phyloP scores from a whole-genome alignment of 2,329 filamentous ascomycete genomes.

The Stemphylium lycopersici region DNA sequence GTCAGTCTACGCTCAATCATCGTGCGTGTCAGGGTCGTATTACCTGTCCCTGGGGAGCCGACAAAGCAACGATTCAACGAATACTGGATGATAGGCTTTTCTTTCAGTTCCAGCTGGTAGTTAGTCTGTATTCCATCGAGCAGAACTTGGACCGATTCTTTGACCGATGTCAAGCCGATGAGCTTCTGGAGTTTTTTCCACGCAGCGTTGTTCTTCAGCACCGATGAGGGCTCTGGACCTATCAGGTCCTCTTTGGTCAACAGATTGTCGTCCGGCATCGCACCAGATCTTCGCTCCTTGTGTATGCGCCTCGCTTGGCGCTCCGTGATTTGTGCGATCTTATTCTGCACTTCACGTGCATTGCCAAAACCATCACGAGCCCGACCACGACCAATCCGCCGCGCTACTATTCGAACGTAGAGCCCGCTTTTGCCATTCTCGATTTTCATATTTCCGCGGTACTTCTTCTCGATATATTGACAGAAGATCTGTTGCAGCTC shows the following conservation, averaged over 20 bases:
- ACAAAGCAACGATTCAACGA: conserved; percentile 73
- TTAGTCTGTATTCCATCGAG: conserved; percentile 68
- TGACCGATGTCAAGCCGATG: conserved; percentile 67
- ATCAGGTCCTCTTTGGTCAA: conserved; percentile 73
- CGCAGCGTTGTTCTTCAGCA: conserved; percentile 58
- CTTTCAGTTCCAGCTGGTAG: conserved; percentile 68
- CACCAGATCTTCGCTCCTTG: conserved; percentile 21
- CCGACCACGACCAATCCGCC: conserved; percentile 66
- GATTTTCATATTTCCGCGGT: conserved; percentile 61
- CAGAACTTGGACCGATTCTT: conserved; percentile 62
- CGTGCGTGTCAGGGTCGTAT: conserved; percentile 59
- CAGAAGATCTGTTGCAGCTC: conserved; percentile 69
- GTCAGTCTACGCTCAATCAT: conserved; percentile 29
- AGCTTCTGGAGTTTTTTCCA: conserved; percentile 65
- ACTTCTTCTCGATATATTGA: conserved; percentile 62
- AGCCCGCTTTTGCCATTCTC: conserved; percentile 46
- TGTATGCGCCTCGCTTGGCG: conserved; percentile 65
- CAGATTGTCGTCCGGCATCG: conserved; percentile 61
- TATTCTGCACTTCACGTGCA: conserved; percentile 71
- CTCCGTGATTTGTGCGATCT: conserved; percentile 58
- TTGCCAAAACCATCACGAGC: conserved; percentile 75
- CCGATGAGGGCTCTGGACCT: conserved; percentile 67
- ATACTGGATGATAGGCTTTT: conserved; percentile 64
- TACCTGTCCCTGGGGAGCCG: conserved; percentile 76
- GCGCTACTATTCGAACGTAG: conserved; percentile 67